phyloP scores from a whole-genome alignment of 768 basidiomycete genomes.

The Boletus edulis region DNA sequence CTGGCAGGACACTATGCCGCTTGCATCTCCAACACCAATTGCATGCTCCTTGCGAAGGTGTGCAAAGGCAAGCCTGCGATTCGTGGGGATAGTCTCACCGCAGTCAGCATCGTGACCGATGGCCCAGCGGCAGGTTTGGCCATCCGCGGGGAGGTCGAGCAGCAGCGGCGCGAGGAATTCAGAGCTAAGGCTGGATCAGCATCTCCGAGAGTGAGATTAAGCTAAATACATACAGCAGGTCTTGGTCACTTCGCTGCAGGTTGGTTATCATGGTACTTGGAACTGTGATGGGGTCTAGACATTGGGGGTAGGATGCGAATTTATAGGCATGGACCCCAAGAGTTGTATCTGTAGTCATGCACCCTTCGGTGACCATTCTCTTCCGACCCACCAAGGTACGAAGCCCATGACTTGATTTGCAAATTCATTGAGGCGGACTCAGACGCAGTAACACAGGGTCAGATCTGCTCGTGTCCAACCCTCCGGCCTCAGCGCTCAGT shows the following conservation, averaged over 20 bases:
- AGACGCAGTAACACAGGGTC: no score
- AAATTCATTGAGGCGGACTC: no score
- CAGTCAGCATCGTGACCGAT: background rate
- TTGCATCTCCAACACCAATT: background rate
- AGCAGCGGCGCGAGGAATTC: background rate
- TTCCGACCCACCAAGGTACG: no score
- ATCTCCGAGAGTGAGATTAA: background rate
- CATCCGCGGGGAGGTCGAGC: background rate
- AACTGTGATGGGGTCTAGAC: background rate
- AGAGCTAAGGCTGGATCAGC: background rate
- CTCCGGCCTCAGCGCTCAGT: no score
- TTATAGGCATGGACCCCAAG: background rate
- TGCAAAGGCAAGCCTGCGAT: background rate
- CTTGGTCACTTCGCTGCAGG: background rate
- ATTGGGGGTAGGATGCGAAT: background rate
- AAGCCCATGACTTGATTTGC: no score
- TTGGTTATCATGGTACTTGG: background rate
- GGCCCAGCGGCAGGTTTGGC: background rate
- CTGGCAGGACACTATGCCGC: background rate
- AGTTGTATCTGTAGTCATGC: no score
- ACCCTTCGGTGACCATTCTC: no score
- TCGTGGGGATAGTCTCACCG: background rate
- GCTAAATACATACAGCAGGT: background rate
- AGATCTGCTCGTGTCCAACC: no score
- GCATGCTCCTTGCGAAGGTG: background rate